Evolutionary conservation across 225 moss, liverwort and hornwort genomes (phyloP).

Genomic region (Climacium dendroides): DNA sequence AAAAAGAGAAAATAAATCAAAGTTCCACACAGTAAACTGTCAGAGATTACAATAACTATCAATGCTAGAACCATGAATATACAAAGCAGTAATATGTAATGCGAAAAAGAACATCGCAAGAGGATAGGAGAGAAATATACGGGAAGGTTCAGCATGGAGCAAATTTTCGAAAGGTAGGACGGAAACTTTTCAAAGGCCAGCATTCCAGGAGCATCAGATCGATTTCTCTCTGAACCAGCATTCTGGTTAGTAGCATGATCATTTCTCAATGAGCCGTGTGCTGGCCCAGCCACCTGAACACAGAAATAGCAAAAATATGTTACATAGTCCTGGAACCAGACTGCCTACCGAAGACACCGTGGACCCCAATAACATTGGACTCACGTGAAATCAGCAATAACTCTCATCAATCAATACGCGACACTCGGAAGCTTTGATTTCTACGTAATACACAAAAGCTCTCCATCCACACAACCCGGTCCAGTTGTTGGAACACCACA

Average conservation of each 20-base stretch:
- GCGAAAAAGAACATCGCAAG: not conserved
- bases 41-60: not conserved
- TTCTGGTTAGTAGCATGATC: not conserved
- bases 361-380: not conserved
- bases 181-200: not conserved
- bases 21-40: not conserved
- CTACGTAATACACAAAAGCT: not conserved
- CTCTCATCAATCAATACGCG: not conserved
- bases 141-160: conserved; percentile 18
- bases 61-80: not conserved
- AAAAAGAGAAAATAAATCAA: not conserved
- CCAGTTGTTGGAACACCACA: not conserved
- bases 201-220: not conserved
- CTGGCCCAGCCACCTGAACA: conserved; percentile 9
- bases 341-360: not conserved
- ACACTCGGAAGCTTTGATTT: not conserved
- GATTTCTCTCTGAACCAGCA: not conserved
- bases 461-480: not conserved
- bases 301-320: not conserved
- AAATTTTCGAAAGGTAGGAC: not conserved
- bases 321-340: not conserved
- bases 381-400: not conserved
- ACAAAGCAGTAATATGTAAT: not conserved
- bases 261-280: not conserved
- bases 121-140: not conserved